Evolutionary conservation across 352 stramenopile species (phyloP).

Genomic region (Phytophthora sp.): DNA sequence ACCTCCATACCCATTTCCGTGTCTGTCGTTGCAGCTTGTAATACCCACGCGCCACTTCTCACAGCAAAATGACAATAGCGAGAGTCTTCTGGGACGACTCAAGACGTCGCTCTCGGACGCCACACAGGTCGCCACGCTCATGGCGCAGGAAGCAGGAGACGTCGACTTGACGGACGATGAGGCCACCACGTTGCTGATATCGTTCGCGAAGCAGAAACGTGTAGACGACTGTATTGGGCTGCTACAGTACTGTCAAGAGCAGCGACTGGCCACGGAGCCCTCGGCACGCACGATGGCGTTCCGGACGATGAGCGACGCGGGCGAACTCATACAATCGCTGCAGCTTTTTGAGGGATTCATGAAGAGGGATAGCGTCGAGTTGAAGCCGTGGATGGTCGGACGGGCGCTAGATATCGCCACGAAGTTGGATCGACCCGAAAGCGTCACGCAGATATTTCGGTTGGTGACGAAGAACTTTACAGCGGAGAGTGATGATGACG

Average conservation of each 20-base stretch:
- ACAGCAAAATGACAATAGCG: conserved; percentile 1
- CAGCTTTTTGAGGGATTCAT: background rate
- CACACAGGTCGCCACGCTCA: background rate
- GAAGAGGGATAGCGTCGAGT: background rate
- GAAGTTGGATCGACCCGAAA: background rate
- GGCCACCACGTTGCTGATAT: conserved; percentile 2
- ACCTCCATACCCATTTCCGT: too few species aligned
- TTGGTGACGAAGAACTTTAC: background rate
- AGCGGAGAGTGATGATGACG: background rate
- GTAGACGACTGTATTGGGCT: conserved; percentile 52
- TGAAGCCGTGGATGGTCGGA: conserved; percentile 1
- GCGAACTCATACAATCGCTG: background rate
- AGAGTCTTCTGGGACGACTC: background rate
- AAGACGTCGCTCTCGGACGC: background rate
- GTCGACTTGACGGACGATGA: background rate
- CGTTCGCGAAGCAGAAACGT: conserved; percentile 16
- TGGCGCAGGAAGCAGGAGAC: background rate
- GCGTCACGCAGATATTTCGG: conserved; percentile 1
- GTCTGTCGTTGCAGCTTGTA: background rate
- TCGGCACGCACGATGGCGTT: conserved; percentile 11
- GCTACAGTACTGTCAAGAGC: conserved; percentile 49
- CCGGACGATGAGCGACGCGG: background rate
- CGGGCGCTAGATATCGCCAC: conserved; percentile 11
- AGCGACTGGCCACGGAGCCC: conserved; percentile 55
- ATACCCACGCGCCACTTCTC: background rate